Percentiles rank a stretch among this genome's conserved stretches.
Evolutionary conservation across 129 eudicot genomes (phyloP).

Genomic region (Heracleum sosnowskyi): DNA sequence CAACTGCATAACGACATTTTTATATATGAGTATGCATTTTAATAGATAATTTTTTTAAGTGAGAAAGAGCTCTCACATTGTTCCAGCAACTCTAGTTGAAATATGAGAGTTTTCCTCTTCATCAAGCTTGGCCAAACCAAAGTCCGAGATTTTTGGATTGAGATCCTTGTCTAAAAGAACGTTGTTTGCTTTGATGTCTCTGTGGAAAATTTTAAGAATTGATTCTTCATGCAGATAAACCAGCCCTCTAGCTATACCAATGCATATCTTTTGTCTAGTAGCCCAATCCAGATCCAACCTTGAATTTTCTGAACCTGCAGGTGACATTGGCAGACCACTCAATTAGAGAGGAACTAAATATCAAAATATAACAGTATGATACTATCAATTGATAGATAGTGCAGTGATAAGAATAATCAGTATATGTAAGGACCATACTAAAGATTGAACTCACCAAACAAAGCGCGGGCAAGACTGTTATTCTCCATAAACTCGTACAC

Average conservation of each 20-base stretch:
- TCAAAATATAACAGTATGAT: background rate
- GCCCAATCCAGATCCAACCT: conserved; percentile 44
- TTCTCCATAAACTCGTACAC: no score
- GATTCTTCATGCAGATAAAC: conserved; percentile 54
- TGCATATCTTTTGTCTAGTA: conserved; percentile 46
- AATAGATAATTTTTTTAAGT: background rate
- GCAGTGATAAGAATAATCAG: background rate
- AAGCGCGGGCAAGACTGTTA: conserved; percentile 52
- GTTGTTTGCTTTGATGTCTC: no score
- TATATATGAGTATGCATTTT: no score
- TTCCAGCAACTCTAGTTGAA: conserved; percentile 65
- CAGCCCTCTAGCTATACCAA: conserved; percentile 59
- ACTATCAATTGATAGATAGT: background rate
- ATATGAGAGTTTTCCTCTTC: no score
- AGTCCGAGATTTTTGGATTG: no score
- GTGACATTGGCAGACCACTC: background rate
- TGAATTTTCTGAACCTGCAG: conserved; percentile 25
- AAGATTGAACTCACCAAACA: conserved; percentile 38
- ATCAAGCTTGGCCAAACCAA: no score
- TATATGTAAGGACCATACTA: background rate
- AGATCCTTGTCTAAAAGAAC: no score
- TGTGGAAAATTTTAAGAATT: conserved; percentile 36
- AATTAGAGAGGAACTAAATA: background rate
- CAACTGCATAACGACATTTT: no score
- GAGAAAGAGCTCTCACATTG: conserved; percentile 35